These are phyloP conservation scores for Neurospora sp. DNA, from an alignment of 495 filamentous ascomycete species.

Conservation along the genomic window DNA sequence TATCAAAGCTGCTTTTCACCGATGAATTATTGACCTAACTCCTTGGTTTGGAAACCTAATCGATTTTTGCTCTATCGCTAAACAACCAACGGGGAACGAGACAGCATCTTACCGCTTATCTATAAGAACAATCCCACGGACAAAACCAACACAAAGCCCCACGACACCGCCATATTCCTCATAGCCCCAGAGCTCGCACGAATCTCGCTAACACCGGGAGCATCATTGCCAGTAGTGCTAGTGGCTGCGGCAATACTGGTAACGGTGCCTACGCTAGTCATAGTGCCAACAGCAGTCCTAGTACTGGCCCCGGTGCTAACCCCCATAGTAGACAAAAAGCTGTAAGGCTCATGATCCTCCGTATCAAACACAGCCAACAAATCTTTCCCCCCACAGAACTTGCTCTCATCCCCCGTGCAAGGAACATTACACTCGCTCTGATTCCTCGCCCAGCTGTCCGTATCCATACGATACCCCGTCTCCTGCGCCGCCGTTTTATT, in stretches of 20 bases:
- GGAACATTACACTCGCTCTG: no score
- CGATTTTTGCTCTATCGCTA: no score
- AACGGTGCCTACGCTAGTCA: not conserved
- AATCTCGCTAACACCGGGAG: not conserved
- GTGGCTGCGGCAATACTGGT: not conserved
- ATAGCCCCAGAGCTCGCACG: not conserved
- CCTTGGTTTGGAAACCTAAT: no score
- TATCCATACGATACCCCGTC: no score
- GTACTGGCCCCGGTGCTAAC: not conserved
- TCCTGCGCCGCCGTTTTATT: no score
- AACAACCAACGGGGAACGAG: no score
- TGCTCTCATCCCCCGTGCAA: no score
- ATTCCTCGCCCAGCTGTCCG: no score
- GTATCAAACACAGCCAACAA: not conserved
- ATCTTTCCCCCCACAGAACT: slow-evolving; percentile 12
- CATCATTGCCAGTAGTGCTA: not conserved
- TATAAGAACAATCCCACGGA: not conserved
- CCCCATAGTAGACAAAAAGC: not conserved
- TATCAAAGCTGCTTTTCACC: no score
- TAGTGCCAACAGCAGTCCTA: not conserved
- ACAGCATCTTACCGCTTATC: no score
- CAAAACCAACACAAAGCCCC: not conserved
- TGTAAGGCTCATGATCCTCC: not conserved
- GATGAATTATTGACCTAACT: no score
- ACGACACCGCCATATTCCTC: not conserved